Base-by-base conservation (phyloP, 352 stramenopile genomes). In the Globisporangium alternatum region DNA sequence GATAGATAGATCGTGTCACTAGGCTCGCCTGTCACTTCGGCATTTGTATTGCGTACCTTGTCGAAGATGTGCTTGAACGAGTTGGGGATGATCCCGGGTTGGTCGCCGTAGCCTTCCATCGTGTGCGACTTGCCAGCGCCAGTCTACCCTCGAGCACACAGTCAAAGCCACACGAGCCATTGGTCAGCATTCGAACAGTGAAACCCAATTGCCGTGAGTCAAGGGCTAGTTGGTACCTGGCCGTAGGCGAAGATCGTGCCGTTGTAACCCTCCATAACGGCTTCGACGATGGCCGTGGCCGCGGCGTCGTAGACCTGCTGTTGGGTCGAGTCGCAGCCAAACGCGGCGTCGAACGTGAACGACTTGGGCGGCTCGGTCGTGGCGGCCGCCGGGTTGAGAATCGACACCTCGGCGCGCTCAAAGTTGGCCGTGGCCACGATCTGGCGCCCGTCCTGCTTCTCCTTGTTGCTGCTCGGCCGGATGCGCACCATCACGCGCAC, bases 401-500 rank as follows among this genome's bases (percentile, higher is more conserved):
- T 80, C 56, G 85, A 82, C 64, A 99, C 91, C 53, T 97, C 79
- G 12, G 89, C 91, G 41, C 84, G 86, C 54, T 97, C 83, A 64
- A 97, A 94, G 73, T 97, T 91, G 59, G 89, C 92, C 22, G 85
- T 91, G 7, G 89, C 89, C 15, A 91, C 78, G 51, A 81, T 74
- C 49, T 78, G 76, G 21, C 96, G 89, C 12, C 92, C 93, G 67
- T 98, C 93, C 70, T 98, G 91, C 63, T 91, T 88, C 73, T 99
- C 96, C 67, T 97, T 98, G 52, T 72, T 86, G 76, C 87, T 98
- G 67, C 98, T 91, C 31, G 97, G 97, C 6, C 97, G 93, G 67
- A 98, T 96, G 62, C 96, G 90, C 56, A 99, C 97, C 68, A 99
- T 96, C 21, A 99, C 96, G 57, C 96, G 96, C 17, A 99, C 96